phyloP scores from a whole-genome alignment of 2,329 filamentous ascomycete species.

The Cercospora sp. region DNA sequence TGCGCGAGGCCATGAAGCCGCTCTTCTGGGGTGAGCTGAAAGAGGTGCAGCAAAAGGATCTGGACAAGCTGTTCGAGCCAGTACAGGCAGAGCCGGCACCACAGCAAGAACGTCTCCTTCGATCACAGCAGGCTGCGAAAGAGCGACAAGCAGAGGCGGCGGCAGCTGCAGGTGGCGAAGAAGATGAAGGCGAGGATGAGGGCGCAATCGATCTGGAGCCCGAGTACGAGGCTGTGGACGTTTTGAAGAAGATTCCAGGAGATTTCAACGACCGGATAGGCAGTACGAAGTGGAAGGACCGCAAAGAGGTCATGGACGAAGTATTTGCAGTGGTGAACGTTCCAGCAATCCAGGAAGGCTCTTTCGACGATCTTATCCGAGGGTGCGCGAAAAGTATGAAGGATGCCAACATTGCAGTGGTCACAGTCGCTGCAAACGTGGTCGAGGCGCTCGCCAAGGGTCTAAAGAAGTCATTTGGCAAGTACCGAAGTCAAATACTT shows the following conservation, averaged over 20 bases:
- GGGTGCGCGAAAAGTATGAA: constrained; percentile 96
- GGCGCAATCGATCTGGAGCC: constrained; percentile 69
- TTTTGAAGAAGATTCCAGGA: constrained; percentile 75
- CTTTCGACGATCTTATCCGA: constrained; percentile 80
- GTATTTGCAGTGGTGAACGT: constrained; percentile 76
- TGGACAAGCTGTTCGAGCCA: constrained; percentile 92
- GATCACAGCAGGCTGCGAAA: constrained; percentile 83
- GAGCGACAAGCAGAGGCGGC: constrained; percentile 52
- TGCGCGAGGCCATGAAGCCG: constrained; percentile 96
- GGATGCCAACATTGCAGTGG: constrained; percentile 94
- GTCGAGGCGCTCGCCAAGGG: constrained; percentile 87
- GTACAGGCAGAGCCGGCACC: constrained; percentile 83
- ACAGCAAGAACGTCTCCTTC: constrained; percentile 85
- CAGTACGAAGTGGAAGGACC: constrained; percentile 97
- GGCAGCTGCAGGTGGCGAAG: constrained; percentile 39
- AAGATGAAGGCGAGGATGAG: constrained; percentile 48
- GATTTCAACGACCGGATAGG: constrained; percentile 80
- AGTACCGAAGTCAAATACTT: constrained; percentile 78
- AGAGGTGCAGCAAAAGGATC: constrained; percentile 87
- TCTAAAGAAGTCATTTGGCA: constrained; percentile 72
- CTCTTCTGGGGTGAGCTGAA: constrained; percentile 97
- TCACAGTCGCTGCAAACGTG: constrained; percentile 89
- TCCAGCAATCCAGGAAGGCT: constrained; percentile 86
- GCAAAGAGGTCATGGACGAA: constrained; percentile 89
- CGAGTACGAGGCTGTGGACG: constrained; percentile 77